Percentiles rank a stretch among this genome's conserved stretches.
Evolutionary conservation across 2,329 filamentous ascomycete species (phyloP).

Genomic region (Diaporthe sp.): DNA sequence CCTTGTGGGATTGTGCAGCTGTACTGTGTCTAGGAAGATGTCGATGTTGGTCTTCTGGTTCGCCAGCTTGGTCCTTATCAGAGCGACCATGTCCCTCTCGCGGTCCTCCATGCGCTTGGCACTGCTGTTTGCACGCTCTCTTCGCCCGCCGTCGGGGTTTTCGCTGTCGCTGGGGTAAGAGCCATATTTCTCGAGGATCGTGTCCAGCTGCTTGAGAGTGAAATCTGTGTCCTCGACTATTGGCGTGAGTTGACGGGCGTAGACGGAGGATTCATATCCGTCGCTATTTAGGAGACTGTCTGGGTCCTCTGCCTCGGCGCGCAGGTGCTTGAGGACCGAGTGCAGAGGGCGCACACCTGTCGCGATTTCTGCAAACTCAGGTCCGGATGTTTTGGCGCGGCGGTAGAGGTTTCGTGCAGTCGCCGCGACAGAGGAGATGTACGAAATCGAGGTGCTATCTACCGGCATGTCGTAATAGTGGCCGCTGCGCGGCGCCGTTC

Average conservation of each 20-base stretch:
- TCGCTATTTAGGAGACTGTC: constrained; percentile 65
- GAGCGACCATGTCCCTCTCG: constrained; percentile 54
- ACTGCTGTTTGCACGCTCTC: constrained; percentile 47
- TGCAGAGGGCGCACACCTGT: constrained; percentile 66
- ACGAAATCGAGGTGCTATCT: constrained; percentile 50
- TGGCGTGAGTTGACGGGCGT: constrained; percentile 62
- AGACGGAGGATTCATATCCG: constrained; percentile 52
- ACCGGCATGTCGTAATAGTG: constrained; percentile 45
- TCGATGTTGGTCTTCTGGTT: constrained; percentile 67
- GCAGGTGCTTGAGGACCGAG: constrained; percentile 68
- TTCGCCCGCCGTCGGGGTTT: constrained; percentile 35
- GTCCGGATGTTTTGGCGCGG: constrained; percentile 62
- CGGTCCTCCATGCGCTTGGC: constrained; percentile 48
- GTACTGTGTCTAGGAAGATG: constrained; percentile 69
- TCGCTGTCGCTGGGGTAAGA: constrained; percentile 40
- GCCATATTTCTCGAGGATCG: constrained; percentile 61
- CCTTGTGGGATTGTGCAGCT: constrained; percentile 62
- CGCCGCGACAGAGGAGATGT: constrained; percentile 68
- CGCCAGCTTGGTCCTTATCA: constrained; percentile 60
- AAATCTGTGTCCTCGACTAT: constrained; percentile 69
- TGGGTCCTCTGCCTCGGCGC: constrained; percentile 67
- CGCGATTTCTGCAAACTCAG: constrained; percentile 63
- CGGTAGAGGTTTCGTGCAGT: constrained; percentile 68
- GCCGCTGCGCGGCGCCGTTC: constrained; percentile 27
- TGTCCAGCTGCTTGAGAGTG: constrained; percentile 67